Evolutionary conservation across 805 yeast genomes (phyloP), one percentile per base, ranked within the genome.

Genomic region (Candida methanosorbosa): DNA sequence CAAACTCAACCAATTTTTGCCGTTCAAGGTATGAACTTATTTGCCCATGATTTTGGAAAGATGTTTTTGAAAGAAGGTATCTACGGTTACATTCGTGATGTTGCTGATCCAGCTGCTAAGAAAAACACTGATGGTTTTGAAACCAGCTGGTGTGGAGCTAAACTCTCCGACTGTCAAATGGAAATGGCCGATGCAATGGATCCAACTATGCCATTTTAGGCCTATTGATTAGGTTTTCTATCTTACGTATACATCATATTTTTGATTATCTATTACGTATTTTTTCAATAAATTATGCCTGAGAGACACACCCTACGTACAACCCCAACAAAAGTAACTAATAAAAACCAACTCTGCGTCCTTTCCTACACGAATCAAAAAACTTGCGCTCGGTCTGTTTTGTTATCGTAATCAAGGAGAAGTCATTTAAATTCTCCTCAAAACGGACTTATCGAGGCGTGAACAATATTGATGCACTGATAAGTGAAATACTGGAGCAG

Each of bases 21-120:
- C 9, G 57, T 75, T 29, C 81, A 81, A 2, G 82, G 82, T 1
- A 45, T 76, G 15, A 81, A 76, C 46, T 52, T 65, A 24, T 63
- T 68, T 42, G 80, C 2, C 49, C 67, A 29, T 61, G 74, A 12
- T 64, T 74, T 35, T 69, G 72, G 78, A 11, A 54, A 61, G 21
- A 60, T 59, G 29, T 75, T 72, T 55, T 60, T 59, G 39, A 42
- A 54, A 7, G 66, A 72, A n/a, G 83, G 82, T 4, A 77, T 76
- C 77, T 59, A 63, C 43, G 78, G 49, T 7, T 44, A 44, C 27
- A 37, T 36, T 21, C 35, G 49, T 24, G 49, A 44, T 22, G 36
- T 44, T 27, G 46, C 40, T 16, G 27, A 37, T 18, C 27, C 33
- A 13, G 40, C 45, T 27, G 27, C 15, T n/a, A 42, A 35, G 28